Base-by-base conservation (phyloP, 2,329 filamentous ascomycete species). In the Fusarium oligoseptatum region DNA sequence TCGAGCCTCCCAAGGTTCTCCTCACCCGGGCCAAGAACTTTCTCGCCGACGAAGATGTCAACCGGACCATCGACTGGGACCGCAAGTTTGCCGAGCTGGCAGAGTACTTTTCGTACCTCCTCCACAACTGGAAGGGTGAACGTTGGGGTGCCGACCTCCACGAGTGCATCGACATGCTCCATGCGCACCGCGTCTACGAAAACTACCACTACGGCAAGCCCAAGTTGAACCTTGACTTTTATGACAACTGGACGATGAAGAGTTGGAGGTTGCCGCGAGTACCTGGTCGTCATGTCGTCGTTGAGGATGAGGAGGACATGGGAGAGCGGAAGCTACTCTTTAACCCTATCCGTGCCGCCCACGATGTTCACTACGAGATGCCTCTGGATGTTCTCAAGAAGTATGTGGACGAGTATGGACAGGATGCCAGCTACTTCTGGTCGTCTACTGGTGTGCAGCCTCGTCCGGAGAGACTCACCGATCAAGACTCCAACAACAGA, bases 1-100 rank as follows among this genome's bases (percentile, higher is more conserved):
- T 83, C 56, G 76, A 76, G 22, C 75, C 83, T 2, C 84, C 83
- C 2, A 74, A 70, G 36, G 77, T 85, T 36, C 68, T 81, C 50
- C 78, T 84, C 48, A 50, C 62, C 15, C 78, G 81, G 12, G 79
- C 81, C 52, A 80, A 77, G 60, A 85, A 84, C 71, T 90, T 88
- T 70, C 84, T 91, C 24, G 77, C 83, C 4, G 86, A 88, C 34
- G 84, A 87, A 70, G 87, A 90, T 71, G 75, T 80, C 7, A 83
- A 86, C 66, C 83, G 85, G 17, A 84, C 83, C 66, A 52, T 81
- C 1, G 72, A 81, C 50, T 89, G 87, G 82, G 75, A 82, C 2
- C 57, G 70, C 12, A 83, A 84, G 60, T 77, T 84, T 9, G 76
- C 70, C 22, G 83, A 83, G 65, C 77, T 86, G 14, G 75, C 76